Conservation (phyloP, 2,329 filamentous ascomycete genomes). For the Fusarium euwallaceae region DNA sequence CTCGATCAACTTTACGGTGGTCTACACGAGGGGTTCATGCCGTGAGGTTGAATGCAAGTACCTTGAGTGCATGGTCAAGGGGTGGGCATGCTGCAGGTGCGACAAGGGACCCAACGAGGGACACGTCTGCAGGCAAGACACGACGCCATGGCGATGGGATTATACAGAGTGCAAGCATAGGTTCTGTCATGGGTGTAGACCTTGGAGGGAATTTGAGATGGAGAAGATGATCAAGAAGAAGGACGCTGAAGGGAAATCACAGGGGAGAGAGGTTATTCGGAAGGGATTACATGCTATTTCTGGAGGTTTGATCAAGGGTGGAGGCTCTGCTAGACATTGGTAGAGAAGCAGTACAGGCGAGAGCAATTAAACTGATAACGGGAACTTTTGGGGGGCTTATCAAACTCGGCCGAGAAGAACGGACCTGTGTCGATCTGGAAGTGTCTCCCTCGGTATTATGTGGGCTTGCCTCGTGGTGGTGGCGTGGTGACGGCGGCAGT, state of each 20-base stretch:
- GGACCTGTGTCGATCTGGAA: conserved; percentile 22
- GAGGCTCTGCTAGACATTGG: background rate
- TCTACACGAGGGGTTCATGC: conserved; percentile 14
- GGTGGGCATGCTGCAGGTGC: conserved; percentile 42
- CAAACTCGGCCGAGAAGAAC: conserved; percentile 38
- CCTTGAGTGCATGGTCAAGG: conserved; percentile 26
- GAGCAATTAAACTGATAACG: background rate
- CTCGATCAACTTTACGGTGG: conserved; percentile 27
- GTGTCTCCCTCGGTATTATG: background rate
- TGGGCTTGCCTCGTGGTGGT: background rate
- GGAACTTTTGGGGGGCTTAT: background rate
- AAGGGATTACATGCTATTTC: conserved; percentile 15
- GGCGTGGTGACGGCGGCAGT: background rate
- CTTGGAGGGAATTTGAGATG: conserved; percentile 20
- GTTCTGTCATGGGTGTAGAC: conserved; percentile 23
- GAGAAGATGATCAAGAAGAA: background rate
- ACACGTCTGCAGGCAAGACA: conserved; percentile 29
- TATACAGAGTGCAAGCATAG: conserved; percentile 25
- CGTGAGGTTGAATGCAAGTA: conserved; percentile 23
- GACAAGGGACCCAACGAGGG: conserved; percentile 34
- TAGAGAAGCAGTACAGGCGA: conserved; percentile 1
- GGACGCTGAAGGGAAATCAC: background rate
- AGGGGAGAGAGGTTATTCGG: conserved; percentile 17
- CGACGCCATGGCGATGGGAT: conserved; percentile 29
- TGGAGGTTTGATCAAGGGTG: background rate